phyloP scores from a whole-genome alignment of 73 alveolate genomes.

The Tetrahymena malaccensis region DNA sequence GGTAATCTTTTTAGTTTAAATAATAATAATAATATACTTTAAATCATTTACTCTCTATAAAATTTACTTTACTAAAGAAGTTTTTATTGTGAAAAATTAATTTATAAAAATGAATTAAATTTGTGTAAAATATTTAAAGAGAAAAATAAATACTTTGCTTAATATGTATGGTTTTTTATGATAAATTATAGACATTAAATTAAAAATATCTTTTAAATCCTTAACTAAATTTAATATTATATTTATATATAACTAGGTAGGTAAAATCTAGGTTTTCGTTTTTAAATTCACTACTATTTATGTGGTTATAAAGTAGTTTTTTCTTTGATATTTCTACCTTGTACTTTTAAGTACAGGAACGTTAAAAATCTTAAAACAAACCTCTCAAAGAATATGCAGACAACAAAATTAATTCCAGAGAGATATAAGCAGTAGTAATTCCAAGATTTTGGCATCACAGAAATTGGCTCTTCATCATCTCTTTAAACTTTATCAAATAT shows the following conservation, averaged over 20 bases:
- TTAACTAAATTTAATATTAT: neutral
- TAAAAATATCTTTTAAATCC: neutral
- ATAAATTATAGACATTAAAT: neutral
- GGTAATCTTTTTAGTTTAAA: too few relatives aligned
- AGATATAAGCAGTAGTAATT: neutral
- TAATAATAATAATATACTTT: too few relatives aligned
- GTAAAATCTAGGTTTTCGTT: too few relatives aligned
- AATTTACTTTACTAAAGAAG: too few relatives aligned
- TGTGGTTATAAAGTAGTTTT: neutral
- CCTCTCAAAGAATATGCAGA: neutral
- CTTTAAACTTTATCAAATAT: neutral
- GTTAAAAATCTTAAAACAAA: neutral
- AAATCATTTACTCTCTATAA: too few relatives aligned
- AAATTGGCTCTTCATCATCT: neutral
- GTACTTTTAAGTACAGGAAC: neutral
- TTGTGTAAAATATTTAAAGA: too few relatives aligned
- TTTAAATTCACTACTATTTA: neutral
- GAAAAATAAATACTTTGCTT: too few relatives aligned
- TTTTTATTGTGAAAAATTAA: too few relatives aligned
- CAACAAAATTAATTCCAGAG: neutral
- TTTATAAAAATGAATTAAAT: too few relatives aligned
- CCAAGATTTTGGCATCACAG: neutral
- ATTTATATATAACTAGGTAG: neutral
- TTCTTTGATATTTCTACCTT: neutral
- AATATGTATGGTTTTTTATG: neutral